A percentile compares a stretch with the other conserved stretches of the same genome.
phyloP scores from a whole-genome alignment of 129 eudicot genomes.

The Pulicaria dysenterica region DNA sequence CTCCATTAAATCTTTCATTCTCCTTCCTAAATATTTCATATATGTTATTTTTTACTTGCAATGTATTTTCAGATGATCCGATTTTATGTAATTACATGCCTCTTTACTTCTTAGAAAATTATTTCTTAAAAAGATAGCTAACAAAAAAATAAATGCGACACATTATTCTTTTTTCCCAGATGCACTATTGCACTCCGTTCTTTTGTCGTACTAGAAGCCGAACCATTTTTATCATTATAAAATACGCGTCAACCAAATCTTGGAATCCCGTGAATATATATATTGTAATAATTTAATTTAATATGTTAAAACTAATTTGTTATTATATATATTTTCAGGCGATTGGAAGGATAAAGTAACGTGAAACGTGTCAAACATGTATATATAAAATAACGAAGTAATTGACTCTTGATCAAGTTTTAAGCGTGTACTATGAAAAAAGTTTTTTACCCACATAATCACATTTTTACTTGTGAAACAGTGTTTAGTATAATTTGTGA shows the following conservation, averaged over 20 bases:
- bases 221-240: slow-evolving; percentile 11
- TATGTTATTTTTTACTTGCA: too few relatives aligned
- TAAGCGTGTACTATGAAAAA: too few relatives aligned
- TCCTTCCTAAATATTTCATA: too few relatives aligned
- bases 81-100: too few relatives aligned
- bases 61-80: too few relatives aligned
- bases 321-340: background rate
- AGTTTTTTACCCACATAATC: too few relatives aligned
- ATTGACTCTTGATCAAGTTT: background rate
- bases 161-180: background rate
- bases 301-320: background rate
- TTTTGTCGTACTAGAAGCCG: slow-evolving; percentile 22
- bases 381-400: background rate
- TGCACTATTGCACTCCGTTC: background rate
- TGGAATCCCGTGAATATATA: slow-evolving; percentile 14
- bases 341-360: background rate
- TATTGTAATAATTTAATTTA: background rate
- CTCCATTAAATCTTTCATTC: background rate
- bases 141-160: background rate
- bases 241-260: background rate
- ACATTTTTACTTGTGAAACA: too few relatives aligned
- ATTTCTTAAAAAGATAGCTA: background rate
- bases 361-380: background rate
- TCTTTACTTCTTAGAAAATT: too few relatives aligned
- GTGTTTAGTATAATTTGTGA: too few relatives aligned